Base-by-base conservation (phyloP, 192 early-diverging fungal species). In the Dispira parvispora region DNA sequence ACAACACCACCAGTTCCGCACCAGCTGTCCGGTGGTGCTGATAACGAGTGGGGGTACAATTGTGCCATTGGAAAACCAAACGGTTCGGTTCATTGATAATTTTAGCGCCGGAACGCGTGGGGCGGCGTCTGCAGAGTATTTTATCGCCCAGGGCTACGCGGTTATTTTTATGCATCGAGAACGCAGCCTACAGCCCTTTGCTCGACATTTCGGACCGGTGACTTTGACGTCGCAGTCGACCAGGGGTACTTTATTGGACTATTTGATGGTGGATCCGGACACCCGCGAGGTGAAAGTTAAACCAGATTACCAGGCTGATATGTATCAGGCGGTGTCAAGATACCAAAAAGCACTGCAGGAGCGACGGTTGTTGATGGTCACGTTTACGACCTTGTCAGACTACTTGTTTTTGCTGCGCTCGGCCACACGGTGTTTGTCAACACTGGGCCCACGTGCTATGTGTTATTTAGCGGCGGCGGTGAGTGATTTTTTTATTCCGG, bases 1-100 rank as follows among this genome's bases (percentile, higher is more conserved):
- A 3, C 67, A 64, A 13, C 52, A 67, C 46, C 84, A 87, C 67
- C 63, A 55, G 25, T 1, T 8, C 12, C 20, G 0, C 3, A 27
- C 2, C 16, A 18, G 16, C 11, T 83, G 78, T 44, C 76, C 80
- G 21, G 77, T 94, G n/a, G 93, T 89, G n/a, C 81, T 96, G 18
- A 80, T 96, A 21, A 96, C 93, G 8, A 86, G 83, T 63, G 96
- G 94, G 42, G 96, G 96, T 45, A 99, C 96, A 8, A 96, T 90
- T 0, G 93, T 98, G 14, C 94, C 92, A 11, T 75, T 98, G 13
- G 94, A 99, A 67, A 84, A 84, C 64, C 83, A 96, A 68, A 99
- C 95, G 4, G 96, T 99, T 50, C 86, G 96, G 43, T 99, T 99
- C 73, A 84, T 99, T 60, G 96, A 99, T 76, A 99, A 99, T 71